Percentiles rank a stretch among this genome's conserved stretches.
Conservation (phyloP, 352 stramenopile species). For the Pythium rhizo-oryzae region DNA sequence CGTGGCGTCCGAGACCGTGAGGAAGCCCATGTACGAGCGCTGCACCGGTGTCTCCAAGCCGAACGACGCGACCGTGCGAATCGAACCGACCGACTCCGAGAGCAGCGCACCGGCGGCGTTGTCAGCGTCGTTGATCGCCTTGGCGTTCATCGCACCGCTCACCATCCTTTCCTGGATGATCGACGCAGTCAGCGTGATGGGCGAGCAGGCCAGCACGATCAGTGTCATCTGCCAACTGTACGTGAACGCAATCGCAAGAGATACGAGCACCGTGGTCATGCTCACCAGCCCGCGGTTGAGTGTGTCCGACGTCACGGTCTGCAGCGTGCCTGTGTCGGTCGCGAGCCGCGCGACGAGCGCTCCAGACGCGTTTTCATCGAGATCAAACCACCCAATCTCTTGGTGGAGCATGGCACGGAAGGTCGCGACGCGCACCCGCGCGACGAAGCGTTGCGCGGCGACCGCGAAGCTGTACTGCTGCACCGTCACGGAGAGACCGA, state of each 20-base stretch:
- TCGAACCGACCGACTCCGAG: slow-evolving; percentile 35
- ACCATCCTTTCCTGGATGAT: slow-evolving; percentile 5
- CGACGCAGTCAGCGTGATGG: slow-evolving; percentile 11
- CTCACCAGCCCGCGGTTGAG: slow-evolving; percentile 42
- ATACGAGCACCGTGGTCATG: slow-evolving; percentile 33
- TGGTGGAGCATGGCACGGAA: slow-evolving; percentile 58
- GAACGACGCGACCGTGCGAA: slow-evolving; percentile 50
- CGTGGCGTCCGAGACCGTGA: slow-evolving; percentile 28
- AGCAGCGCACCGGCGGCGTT: slow-evolving; percentile 31
- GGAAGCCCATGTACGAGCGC: slow-evolving; percentile 22
- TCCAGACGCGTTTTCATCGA: slow-evolving; percentile 54
- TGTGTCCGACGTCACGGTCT: slow-evolving; percentile 42
- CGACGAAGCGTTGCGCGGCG: slow-evolving; percentile 41
- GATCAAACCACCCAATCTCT: slow-evolving; percentile 75
- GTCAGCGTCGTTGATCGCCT: slow-evolving; percentile 35
- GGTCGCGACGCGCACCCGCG: slow-evolving; percentile 30
- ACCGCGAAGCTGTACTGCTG: slow-evolving; percentile 49
- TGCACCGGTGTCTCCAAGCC: slow-evolving; percentile 35
- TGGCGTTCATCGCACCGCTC: slow-evolving; percentile 14
- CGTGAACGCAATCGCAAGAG: slow-evolving; percentile 36
- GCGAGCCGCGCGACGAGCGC: slow-evolving; percentile 52
- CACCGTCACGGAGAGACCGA: slow-evolving; percentile 27
- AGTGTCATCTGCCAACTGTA: slow-evolving; percentile 52
- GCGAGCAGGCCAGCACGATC: slow-evolving; percentile 30
- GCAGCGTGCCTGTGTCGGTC: slow-evolving; percentile 60